Evolutionary conservation across 345 rosid species (phyloP).

Genomic region (Gossypium raimondii): DNA sequence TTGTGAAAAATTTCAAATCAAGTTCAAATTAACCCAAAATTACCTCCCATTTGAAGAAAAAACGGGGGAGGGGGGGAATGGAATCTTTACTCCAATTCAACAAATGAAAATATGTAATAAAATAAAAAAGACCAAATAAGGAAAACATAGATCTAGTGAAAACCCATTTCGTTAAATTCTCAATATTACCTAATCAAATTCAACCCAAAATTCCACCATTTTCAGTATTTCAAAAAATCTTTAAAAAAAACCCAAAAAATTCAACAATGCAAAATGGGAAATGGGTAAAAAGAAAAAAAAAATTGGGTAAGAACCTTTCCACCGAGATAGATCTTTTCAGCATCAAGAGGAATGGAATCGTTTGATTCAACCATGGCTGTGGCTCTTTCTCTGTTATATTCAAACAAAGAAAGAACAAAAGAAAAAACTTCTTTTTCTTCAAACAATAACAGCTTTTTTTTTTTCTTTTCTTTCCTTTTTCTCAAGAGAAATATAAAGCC

Average conservation of each 20-base stretch:
- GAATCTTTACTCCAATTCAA: background rate
- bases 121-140: background rate
- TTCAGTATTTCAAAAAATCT: background rate
- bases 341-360: constrained; percentile 59
- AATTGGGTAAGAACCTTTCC: constrained; percentile 51
- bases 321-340: constrained; percentile 77
- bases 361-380: constrained; percentile 61
- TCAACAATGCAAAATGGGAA: background rate
- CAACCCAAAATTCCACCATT: background rate
- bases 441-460: background rate
- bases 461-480: background rate
- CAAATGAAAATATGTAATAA: background rate
- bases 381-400: constrained; percentile 23
- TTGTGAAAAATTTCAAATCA: background rate
- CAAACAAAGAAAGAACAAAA: constrained; percentile 1
- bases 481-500: background rate
- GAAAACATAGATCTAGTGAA: background rate
- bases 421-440: background rate
- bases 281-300: background rate
- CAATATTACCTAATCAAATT: background rate
- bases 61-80: too few species aligned
- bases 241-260: background rate
- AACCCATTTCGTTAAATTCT: background rate
- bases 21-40: background rate
- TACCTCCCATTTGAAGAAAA: background rate